A percentile compares a stretch with the other conserved stretches of the same genome.
phyloP scores from a whole-genome alignment of 2,329 filamentous ascomycete genomes.

The Pseudogymnoascus sp. region DNA sequence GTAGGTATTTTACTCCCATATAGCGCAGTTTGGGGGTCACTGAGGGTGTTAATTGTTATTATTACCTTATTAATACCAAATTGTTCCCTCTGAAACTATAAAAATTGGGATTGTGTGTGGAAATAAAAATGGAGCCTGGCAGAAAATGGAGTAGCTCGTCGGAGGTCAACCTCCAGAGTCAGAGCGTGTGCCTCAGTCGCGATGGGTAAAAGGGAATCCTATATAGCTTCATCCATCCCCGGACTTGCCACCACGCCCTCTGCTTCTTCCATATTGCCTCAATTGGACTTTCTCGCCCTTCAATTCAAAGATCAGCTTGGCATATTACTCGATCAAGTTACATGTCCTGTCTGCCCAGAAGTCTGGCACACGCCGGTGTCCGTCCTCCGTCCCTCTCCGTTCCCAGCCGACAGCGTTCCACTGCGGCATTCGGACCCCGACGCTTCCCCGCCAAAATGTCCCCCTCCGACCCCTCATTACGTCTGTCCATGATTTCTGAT shows the following conservation, averaged over 20 bases:
- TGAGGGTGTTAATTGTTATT: background rate
- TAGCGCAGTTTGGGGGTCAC: background rate
- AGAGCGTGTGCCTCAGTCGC: background rate
- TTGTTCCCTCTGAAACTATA: background rate
- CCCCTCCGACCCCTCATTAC: conserved; percentile 5
- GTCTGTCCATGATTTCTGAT: background rate
- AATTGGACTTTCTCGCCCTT: background rate
- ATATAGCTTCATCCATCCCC: background rate
- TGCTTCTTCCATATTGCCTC: background rate
- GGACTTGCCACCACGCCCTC: background rate
- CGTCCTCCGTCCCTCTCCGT: conserved; percentile 1
- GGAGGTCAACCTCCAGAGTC: background rate
- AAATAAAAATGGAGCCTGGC: background rate
- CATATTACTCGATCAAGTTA: background rate
- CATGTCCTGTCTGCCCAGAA: background rate
- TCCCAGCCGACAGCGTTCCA: background rate
- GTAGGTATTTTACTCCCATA: background rate
- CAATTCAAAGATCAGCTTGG: background rate
- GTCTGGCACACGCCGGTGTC: background rate
- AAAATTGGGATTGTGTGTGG: background rate
- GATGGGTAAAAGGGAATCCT: background rate
- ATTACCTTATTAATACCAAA: background rate
- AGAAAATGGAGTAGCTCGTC: background rate
- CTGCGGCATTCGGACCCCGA: background rate
- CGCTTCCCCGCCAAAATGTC: conserved; percentile 4